phyloP scores from a whole-genome alignment of 257 asterid genomes.

The Penstemon eatonii region DNA sequence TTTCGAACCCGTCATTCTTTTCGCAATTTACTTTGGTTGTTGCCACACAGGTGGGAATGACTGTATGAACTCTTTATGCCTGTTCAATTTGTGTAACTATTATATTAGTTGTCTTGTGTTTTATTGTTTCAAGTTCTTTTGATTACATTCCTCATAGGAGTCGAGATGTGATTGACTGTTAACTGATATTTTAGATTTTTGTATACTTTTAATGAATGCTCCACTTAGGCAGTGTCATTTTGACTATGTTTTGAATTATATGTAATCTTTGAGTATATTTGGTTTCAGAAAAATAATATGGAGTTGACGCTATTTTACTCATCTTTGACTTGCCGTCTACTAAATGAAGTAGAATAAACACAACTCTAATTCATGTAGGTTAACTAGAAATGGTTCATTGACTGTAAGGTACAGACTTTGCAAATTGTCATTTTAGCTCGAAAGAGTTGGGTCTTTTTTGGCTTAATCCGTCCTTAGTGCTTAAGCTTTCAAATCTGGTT shows the following conservation, averaged over 20 bases:
- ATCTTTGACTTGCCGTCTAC: slow-evolving; percentile 13
- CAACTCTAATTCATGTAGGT: no score
- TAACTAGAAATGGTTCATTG: background rate
- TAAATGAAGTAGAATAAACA: background rate
- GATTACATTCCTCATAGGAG: slow-evolving; percentile 8
- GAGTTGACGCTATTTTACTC: background rate
- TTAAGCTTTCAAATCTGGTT: no score
- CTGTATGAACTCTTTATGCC: slow-evolving; percentile 11
- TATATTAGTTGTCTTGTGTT: background rate
- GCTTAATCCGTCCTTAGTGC: background rate
- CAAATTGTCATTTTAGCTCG: background rate
- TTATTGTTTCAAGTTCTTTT: background rate
- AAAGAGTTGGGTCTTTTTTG: slow-evolving; percentile 8
- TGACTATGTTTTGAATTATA: background rate
- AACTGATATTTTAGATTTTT: slow-evolving; percentile 7
- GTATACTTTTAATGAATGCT: background rate
- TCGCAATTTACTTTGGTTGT: slow-evolving; percentile 84
- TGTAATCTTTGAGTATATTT: background rate
- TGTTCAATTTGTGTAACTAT: background rate
- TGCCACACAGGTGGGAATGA: slow-evolving; percentile 64
- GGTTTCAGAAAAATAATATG: background rate
- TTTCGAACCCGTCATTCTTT: slow-evolving; percentile 81
- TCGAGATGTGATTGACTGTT: background rate
- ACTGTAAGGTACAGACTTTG: background rate
- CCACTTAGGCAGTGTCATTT: slow-evolving; percentile 1